Base-by-base conservation (phyloP, 2,329 filamentous ascomycete genomes). In the Fusarium drepaniforme region DNA sequence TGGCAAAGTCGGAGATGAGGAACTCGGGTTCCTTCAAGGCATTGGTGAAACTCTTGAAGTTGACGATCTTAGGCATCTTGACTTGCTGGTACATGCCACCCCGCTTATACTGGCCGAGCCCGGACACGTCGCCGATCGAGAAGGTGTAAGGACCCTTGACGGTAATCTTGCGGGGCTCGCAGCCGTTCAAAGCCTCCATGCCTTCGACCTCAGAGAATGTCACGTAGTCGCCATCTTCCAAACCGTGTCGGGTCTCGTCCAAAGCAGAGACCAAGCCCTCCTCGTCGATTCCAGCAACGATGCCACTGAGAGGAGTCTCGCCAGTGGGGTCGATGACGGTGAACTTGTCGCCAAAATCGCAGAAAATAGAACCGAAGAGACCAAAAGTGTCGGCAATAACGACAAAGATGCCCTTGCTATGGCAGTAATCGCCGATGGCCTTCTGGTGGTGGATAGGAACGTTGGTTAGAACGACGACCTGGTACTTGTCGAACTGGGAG, bases 101-200 rank as follows among this genome's bases (percentile, higher is more conserved):
- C 62, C 93, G 90, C 86, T 94, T 87, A 86, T 99, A 99, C 79
- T 94, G 89, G 40, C 97, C 97, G 40, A 98, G 88, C 8, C 91
- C 93, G 28, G 94, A 94, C 12, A 98, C 95, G 82, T 98, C 95
- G 49, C 96, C 97, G 77, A 99, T 98, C 16, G 95, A 97, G 85
- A 99, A 99, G 11, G 96, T 98, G 83, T 98, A 99, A 5, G 97
- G 97, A 1, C 94, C 97, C 86, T 97, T 98, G 60, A 98, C 95
- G 5, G 93, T 94, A 72, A 99, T 91, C 86, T 98, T 98, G 77
- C 94, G 92, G 60, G 97, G 96, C 73, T 94, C 94, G 53, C 91
- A 90, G 78, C 90, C 90, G 82, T 99, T 99, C 73, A 99, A 84
- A 8, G 85, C 91, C 72, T 98, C 96, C 94, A 99, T 94, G 25